Evolutionary conservation across 1,284 basidiomycete species (phyloP).

Genomic region (Ceratorhiza oryzae-sativae): DNA sequence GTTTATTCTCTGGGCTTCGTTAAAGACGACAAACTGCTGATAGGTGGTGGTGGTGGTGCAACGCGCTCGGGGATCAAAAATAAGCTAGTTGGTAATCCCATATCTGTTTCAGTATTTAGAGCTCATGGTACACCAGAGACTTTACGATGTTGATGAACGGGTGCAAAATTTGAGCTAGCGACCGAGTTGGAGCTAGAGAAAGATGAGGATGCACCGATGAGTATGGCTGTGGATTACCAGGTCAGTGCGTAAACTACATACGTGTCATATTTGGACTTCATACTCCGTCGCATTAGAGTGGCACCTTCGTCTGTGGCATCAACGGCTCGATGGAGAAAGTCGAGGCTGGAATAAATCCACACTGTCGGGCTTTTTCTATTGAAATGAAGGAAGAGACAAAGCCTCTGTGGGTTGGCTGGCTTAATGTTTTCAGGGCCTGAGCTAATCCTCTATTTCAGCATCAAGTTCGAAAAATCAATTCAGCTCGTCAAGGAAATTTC

Average conservation of each 20-base stretch:
- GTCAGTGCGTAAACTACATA: slow-evolving; percentile 53
- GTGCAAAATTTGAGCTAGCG: slow-evolving; percentile 64
- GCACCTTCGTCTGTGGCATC: slow-evolving; percentile 75
- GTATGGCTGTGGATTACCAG: slow-evolving; percentile 74
- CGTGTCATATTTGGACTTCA: slow-evolving; percentile 18
- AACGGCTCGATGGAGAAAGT: slow-evolving; percentile 75
- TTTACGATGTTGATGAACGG: slow-evolving; percentile 71
- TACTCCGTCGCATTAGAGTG: slow-evolving; percentile 45
- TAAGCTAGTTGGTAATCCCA: slow-evolving; percentile 70
- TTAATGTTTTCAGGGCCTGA: slow-evolving; percentile 19
- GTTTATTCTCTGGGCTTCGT: slow-evolving; percentile 89
- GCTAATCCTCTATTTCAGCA: not conserved
- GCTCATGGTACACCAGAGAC: slow-evolving; percentile 56
- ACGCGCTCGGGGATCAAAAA: slow-evolving; percentile 87
- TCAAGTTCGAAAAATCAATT: slow-evolving; percentile 24
- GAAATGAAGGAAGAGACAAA: slow-evolving; percentile 64
- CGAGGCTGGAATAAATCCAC: slow-evolving; percentile 73
- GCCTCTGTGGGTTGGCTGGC: slow-evolving; percentile 49
- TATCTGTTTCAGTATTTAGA: not conserved
- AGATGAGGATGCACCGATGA: slow-evolving; percentile 93
- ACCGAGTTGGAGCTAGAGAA: slow-evolving; percentile 76
- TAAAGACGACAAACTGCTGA: slow-evolving; percentile 72
- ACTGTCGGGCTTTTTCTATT: slow-evolving; percentile 72
- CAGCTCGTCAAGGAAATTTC: slow-evolving; percentile 59
- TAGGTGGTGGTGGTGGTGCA: slow-evolving; percentile 90